Conservation (phyloP, 2,329 filamentous ascomycete genomes). For the Fusarium anguioides region DNA sequence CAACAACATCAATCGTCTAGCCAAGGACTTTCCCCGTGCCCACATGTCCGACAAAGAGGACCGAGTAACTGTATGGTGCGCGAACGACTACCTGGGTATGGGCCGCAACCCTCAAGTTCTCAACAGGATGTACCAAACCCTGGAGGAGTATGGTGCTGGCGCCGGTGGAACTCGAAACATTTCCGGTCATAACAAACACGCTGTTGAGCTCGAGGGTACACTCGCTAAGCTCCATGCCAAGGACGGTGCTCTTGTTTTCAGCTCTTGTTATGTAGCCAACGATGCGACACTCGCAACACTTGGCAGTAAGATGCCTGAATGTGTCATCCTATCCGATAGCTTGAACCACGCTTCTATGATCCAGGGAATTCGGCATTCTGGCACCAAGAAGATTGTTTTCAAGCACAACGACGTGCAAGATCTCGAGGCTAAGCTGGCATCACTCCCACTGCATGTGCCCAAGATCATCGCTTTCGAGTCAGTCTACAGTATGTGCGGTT, state of each 20-base stretch:
- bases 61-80: slow-evolving; percentile 97
- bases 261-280: slow-evolving; percentile 98
- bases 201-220: slow-evolving; percentile 82
- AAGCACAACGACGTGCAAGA: slow-evolving; percentile 98
- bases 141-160: slow-evolving; percentile 94
- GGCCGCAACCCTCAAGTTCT: slow-evolving; percentile 89
- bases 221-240: slow-evolving; percentile 91
- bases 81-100: slow-evolving; percentile 99
- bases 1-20: slow-evolving; percentile 99
- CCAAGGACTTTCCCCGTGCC: slow-evolving; percentile 93
- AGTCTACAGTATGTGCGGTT: slow-evolving; percentile 99
- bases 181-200: slow-evolving; percentile 96
- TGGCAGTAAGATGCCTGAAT: slow-evolving; percentile 96
- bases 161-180: slow-evolving; percentile 98
- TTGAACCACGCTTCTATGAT: slow-evolving; percentile 99
- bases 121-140: slow-evolving; percentile 90
- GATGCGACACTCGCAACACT: slow-evolving; percentile 96
- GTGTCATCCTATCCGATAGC: slow-evolving; percentile 97
- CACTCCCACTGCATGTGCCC: slow-evolving; percentile 83
- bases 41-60: slow-evolving; percentile 88
- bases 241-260: slow-evolving; percentile 92
- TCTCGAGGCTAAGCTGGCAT: slow-evolving; percentile 90
- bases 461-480: slow-evolving; percentile 99
- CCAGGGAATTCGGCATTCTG: slow-evolving; percentile 96
- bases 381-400: slow-evolving; percentile 97